Evolutionary conservation across 202 grass and related monocot genomes (phyloP).

Genomic region (Schoenoplectus tabernaemontani): DNA sequence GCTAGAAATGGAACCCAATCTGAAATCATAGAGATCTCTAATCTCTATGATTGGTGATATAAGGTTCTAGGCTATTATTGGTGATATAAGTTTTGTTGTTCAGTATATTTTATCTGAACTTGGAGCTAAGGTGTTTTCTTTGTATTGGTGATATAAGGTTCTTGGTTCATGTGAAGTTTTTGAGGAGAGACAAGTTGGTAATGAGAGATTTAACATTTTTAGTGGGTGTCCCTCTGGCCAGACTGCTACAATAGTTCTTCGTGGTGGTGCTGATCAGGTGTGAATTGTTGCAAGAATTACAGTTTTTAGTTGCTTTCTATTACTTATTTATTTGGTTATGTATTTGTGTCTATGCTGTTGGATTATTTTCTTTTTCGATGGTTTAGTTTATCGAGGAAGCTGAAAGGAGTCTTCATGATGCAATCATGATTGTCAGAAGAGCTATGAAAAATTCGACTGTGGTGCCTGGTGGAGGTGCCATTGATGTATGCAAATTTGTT

Average conservation of each 20-base stretch:
- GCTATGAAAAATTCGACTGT: constrained; percentile 92
- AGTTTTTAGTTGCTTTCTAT: background rate
- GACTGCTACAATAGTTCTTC: constrained; percentile 91
- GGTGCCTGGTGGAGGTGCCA: constrained; percentile 86
- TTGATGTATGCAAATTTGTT: constrained; percentile 51
- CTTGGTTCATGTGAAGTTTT: constrained; percentile 87
- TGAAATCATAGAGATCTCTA: no score
- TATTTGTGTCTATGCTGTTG: background rate
- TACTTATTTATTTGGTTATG: background rate
- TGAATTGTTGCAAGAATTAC: constrained; percentile 10
- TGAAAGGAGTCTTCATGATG: constrained; percentile 97
- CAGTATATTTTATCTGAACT: background rate
- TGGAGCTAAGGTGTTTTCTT: constrained; percentile 8
- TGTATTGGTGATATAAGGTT: constrained; percentile 38
- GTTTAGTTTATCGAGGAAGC: constrained; percentile 95
- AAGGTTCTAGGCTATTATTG: no score
- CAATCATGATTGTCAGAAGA: constrained; percentile 99
- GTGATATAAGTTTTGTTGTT: no score
- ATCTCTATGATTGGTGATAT: no score
- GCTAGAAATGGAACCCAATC: no score
- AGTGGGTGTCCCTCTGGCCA: constrained; percentile 86
- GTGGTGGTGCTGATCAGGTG: constrained; percentile 93
- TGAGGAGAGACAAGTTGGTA: constrained; percentile 92
- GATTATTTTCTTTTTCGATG: background rate
- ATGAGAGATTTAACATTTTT: constrained; percentile 96